Evolutionary conservation across 805 yeast genomes (phyloP).

Genomic region (Clavispora fructus): DNA sequence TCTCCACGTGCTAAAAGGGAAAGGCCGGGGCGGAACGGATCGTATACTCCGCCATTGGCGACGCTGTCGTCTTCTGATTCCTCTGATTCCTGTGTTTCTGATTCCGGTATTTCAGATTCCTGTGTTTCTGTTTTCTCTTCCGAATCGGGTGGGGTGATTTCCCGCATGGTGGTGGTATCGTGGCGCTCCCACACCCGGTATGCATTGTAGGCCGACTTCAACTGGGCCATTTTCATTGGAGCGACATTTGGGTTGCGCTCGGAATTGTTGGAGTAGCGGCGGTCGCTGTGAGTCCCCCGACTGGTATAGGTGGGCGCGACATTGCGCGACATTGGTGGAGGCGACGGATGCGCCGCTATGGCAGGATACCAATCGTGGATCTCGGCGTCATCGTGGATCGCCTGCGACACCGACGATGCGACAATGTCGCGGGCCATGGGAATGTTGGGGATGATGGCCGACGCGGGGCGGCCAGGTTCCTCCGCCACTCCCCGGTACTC

Average conservation of each 20-base stretch:
- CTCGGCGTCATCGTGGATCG: background rate
- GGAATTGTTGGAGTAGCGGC: slow-evolving; percentile 12
- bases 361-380: background rate
- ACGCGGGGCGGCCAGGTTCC: background rate
- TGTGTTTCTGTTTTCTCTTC: background rate
- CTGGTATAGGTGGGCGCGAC: background rate
- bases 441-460: background rate
- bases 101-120: no score
- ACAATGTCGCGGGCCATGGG: background rate
- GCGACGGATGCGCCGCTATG: no score
- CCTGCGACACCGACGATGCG: background rate
- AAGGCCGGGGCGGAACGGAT: slow-evolving; percentile 10
- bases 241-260: background rate
- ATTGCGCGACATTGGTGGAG: background rate
- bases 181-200: slow-evolving; percentile 29
- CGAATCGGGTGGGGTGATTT: background rate
- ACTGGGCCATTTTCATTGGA: slow-evolving; percentile 14
- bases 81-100: no score
- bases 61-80: no score
- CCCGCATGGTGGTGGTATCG: slow-evolving; percentile 9
- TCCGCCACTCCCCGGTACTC: background rate
- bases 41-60: slow-evolving; percentile 1
- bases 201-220: slow-evolving; percentile 22
- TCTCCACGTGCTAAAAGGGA: slow-evolving; percentile 10
- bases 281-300: slow-evolving; percentile 3